Evolutionary conservation across 306 rosid species (phyloP).

Genomic region (Corylus americana): DNA sequence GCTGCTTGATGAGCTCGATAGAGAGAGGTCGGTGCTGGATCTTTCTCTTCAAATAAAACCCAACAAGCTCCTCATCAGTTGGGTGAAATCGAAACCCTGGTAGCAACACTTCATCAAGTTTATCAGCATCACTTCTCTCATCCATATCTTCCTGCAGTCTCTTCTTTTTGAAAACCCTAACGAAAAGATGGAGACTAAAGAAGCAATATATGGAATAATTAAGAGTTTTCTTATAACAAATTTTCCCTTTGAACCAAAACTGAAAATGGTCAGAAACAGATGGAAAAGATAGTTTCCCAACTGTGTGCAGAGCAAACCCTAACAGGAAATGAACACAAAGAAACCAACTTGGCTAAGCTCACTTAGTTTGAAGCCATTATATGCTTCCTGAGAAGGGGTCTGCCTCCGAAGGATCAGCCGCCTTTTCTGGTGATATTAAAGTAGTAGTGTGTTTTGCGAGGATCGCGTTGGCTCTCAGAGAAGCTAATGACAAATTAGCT

Average conservation of each 20-base stretch:
- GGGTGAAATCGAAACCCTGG: constrained; percentile 99
- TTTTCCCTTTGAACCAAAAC: neutral
- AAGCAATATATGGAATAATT: neutral
- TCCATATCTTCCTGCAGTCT: constrained; percentile 27
- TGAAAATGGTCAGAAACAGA: too few species aligned
- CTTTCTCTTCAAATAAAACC: constrained; percentile 86
- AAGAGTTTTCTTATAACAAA: neutral
- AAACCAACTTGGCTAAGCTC: constrained; percentile 35
- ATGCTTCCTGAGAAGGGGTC: constrained; percentile 80
- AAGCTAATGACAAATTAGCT: constrained; percentile 33
- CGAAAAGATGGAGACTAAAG: neutral
- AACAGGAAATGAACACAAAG: constrained; percentile 24
- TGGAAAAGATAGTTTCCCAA: too few species aligned
- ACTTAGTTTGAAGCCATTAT: constrained; percentile 65
- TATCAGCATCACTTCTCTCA: constrained; percentile 47
- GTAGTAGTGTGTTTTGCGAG: constrained; percentile 53
- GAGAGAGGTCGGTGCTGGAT: constrained; percentile 74
- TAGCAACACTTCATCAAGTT: constrained; percentile 72
- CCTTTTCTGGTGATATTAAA: constrained; percentile 79
- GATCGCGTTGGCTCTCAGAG: constrained; percentile 30
- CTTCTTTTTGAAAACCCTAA: constrained; percentile 33
- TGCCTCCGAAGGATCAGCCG: constrained; percentile 95
- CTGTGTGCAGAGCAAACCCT: constrained; percentile 29
- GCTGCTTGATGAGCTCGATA: constrained; percentile 84
- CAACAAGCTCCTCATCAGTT: constrained; percentile 96